Percentiles rank a stretch among this genome's conserved stretches.
These are phyloP conservation scores for Ceratobasidium sp. DNA, from an alignment of 1,284 basidiomycete species.

Conservation along the genomic window DNA sequence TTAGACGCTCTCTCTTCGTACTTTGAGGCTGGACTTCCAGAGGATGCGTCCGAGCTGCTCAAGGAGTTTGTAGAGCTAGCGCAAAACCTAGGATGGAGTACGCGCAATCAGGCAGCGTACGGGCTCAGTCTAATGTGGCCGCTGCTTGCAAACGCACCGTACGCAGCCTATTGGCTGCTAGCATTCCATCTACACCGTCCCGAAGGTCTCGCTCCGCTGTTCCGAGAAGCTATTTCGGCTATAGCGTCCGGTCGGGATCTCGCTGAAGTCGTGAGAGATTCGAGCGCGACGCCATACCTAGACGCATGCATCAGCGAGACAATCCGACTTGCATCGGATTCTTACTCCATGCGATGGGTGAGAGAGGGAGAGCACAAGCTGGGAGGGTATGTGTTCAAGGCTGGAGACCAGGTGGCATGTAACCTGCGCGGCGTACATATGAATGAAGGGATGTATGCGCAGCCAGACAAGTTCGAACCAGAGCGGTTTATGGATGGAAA, in stretches of 20 bases:
- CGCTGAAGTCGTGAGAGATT: conserved; percentile 21
- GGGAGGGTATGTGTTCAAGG: conserved; percentile 44
- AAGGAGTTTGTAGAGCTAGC: conserved; percentile 51
- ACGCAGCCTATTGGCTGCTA: conserved; percentile 53
- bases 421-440: conserved; percentile 50
- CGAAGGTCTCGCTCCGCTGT: conserved; percentile 50
- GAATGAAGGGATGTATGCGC: conserved; percentile 42
- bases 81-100: conserved; percentile 48
- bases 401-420: conserved; percentile 52
- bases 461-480: conserved; percentile 42
- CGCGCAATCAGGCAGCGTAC: conserved; percentile 50
- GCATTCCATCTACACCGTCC: conserved; percentile 53
- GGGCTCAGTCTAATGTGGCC: conserved; percentile 52
- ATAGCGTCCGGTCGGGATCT: conserved; percentile 27
- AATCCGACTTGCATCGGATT: conserved; percentile 43
- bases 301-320: conserved; percentile 44
- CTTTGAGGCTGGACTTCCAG: conserved; percentile 49
- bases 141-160: conserved; percentile 54
- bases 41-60: conserved; percentile 26
- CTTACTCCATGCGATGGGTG: conserved; percentile 46
- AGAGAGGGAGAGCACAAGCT: conserved; percentile 22
- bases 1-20: conserved; percentile 50
- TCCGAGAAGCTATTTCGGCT: conserved; percentile 52
- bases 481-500: conserved; percentile 41
- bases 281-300: conserved; percentile 31